These are phyloP conservation scores for Trametes pubescens DNA, from an alignment of 1,284 basidiomycete genomes.

Conservation along the genomic window DNA sequence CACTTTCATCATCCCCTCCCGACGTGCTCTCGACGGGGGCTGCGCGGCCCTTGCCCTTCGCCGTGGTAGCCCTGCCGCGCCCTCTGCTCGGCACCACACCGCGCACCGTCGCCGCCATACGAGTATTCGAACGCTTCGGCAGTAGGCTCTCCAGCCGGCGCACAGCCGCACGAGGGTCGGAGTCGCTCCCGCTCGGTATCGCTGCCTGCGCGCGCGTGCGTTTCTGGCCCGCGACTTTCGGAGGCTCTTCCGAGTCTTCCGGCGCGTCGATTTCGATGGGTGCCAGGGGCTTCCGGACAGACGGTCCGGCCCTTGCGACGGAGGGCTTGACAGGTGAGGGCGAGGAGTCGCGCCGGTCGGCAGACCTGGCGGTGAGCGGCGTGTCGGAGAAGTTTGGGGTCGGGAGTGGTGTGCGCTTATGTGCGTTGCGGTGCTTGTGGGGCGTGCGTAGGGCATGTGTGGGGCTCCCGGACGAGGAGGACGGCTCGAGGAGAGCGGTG, in stretches of 20 bases:
- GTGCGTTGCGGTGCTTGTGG: slow-evolving; percentile 34
- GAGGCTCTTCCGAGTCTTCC: not conserved
- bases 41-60: slow-evolving; percentile 21
- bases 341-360: slow-evolving; percentile 15
- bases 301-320: slow-evolving; percentile 15
- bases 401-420: slow-evolving; percentile 34
- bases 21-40: slow-evolving; percentile 11
- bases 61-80: slow-evolving; percentile 14
- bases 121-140: slow-evolving; percentile 35
- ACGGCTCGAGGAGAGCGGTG: slow-evolving; percentile 17
- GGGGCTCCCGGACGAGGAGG: slow-evolving; percentile 29
- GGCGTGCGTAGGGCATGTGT: slow-evolving; percentile 31
- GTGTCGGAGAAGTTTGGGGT: slow-evolving; percentile 30
- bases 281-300: slow-evolving; percentile 21
- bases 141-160: slow-evolving; percentile 39
- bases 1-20: slow-evolving; percentile 14
- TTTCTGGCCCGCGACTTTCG: slow-evolving; percentile 25
- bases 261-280: slow-evolving; percentile 22
- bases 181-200: slow-evolving; percentile 23
- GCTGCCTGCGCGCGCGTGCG: slow-evolving; percentile 31
- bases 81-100: slow-evolving; percentile 6
- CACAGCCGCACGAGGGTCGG: slow-evolving; percentile 37
- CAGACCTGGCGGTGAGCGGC: slow-evolving; percentile 20
- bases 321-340: slow-evolving; percentile 29
- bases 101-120: slow-evolving; percentile 19